Evolutionary conservation across 2,329 filamentous ascomycete species (phyloP).

Genomic region (Paecilomyces dactylethromorphus): DNA sequence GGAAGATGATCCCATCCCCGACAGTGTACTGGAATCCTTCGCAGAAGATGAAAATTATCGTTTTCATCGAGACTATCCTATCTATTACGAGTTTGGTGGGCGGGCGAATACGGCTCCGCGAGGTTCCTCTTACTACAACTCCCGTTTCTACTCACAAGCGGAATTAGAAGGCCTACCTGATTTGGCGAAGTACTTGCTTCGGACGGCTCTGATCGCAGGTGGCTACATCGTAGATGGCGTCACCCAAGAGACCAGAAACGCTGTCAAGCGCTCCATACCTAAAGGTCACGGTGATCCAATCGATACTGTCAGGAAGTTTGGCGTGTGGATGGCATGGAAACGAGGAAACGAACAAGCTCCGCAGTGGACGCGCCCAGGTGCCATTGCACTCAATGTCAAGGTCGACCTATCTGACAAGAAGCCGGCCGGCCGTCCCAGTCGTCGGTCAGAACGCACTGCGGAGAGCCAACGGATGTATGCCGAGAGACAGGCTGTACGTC

Average conservation of each 20-base stretch:
- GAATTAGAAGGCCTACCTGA: slow-evolving; percentile 57
- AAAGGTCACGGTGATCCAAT: slow-evolving; percentile 57
- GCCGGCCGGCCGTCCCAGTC: slow-evolving; percentile 48
- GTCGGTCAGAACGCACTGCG: slow-evolving; percentile 50
- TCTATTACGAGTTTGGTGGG: slow-evolving; percentile 54
- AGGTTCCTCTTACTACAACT: slow-evolving; percentile 50
- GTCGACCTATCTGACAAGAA: slow-evolving; percentile 48
- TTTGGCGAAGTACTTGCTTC: slow-evolving; percentile 54
- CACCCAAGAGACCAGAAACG: slow-evolving; percentile 51
- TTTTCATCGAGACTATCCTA: slow-evolving; percentile 49
- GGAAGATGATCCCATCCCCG: slow-evolving; percentile 57
- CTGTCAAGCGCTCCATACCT: slow-evolving; percentile 57
- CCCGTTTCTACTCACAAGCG: slow-evolving; percentile 56
- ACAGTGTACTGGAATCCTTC: slow-evolving; percentile 49
- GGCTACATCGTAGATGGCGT: slow-evolving; percentile 55
- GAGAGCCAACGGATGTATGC: slow-evolving; percentile 34
- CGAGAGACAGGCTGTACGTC: slow-evolving; percentile 31
- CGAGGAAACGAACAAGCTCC: slow-evolving; percentile 57
- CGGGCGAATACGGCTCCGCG: slow-evolving; percentile 44
- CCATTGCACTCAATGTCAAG: slow-evolving; percentile 43
- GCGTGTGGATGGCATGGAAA: slow-evolving; percentile 63
- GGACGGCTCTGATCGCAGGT: slow-evolving; percentile 56
- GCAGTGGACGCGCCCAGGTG: slow-evolving; percentile 55
- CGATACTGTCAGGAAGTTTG: slow-evolving; percentile 54
- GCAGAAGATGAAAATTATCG: slow-evolving; percentile 45